Evolutionary conservation across 805 yeast species (phyloP).

Genomic region (Kodamaea laetipori): DNA sequence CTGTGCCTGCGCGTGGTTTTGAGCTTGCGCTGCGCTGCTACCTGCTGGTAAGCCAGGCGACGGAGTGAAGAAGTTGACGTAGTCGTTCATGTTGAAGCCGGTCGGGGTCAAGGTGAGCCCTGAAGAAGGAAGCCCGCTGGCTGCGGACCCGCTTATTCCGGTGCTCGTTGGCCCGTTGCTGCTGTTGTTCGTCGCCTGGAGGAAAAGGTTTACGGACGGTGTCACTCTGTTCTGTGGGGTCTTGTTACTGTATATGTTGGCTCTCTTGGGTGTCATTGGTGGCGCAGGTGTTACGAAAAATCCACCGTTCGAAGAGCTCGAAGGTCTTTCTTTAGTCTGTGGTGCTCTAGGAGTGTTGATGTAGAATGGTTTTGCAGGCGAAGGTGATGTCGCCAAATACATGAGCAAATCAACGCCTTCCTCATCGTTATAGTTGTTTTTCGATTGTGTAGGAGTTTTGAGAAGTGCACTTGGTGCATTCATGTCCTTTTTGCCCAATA

Average conservation of each 20-base stretch:
- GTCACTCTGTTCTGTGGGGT: slow-evolving; percentile 47
- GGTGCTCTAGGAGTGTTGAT: slow-evolving; percentile 34
- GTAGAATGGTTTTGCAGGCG: slow-evolving; percentile 51
- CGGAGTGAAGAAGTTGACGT: slow-evolving; percentile 77
- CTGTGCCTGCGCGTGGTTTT: slow-evolving; percentile 10
- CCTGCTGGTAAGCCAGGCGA: slow-evolving; percentile 46
- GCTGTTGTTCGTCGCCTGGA: slow-evolving; percentile 22
- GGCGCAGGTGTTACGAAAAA: slow-evolving; percentile 39
- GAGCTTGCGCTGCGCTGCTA: slow-evolving; percentile 12
- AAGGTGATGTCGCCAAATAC: slow-evolving; percentile 83
- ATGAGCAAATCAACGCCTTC: slow-evolving; percentile 84
- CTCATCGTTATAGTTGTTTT: slow-evolving; percentile 33
- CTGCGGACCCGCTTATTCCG: neutral
- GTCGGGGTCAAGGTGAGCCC: slow-evolving; percentile 56
- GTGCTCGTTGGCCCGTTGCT: slow-evolving; percentile 13
- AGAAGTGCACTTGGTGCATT: slow-evolving; percentile 14
- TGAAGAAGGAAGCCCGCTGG: slow-evolving; percentile 40
- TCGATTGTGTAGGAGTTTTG: slow-evolving; percentile 42
- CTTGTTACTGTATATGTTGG: slow-evolving; percentile 23
- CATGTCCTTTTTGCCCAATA: slow-evolving; percentile 16
- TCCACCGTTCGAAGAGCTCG: slow-evolving; percentile 10
- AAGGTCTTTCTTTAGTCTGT: slow-evolving; percentile 4
- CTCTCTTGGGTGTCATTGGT: slow-evolving; percentile 47
- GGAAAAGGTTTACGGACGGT: slow-evolving; percentile 39
- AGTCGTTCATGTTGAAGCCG: slow-evolving; percentile 81